Evolutionary conservation across 2,329 filamentous ascomycete species (phyloP), one percentile per base, ranked within the genome.

Genomic region (Exophiala sideris): DNA sequence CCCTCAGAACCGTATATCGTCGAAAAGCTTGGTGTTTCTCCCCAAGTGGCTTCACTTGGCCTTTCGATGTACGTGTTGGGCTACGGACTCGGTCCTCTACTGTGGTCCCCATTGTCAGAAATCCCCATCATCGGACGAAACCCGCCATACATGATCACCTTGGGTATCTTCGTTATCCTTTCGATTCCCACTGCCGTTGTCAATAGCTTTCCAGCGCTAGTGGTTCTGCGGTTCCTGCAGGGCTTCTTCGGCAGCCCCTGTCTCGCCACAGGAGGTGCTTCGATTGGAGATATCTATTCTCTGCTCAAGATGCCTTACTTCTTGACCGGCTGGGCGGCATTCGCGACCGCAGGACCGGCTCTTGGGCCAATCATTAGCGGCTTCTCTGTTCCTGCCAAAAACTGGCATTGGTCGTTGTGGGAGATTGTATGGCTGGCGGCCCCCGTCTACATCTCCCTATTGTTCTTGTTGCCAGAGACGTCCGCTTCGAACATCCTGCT

Each of bases 201-300:
- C 5, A 69, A 79, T 39, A 86, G 83, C 70, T 86, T 84, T 48
- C 70, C 80, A 0, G 83, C 84, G 0, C 73, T 89, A 11, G 76
- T 87, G 62, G 81, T 86, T 3, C 73, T 84, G 3, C 77, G 84
- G 1, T 86, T 86, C 68, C 68, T 87, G 3, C 80, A 82, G 59
- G 84, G 83, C 2, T 84, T 86, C 73, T 85, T 86, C 59, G 84
- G 84, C n/a, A 81, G 77, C 5, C 85, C 85, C 0, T 84, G 80
- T 66, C 70, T 88, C 8, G 84, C 84, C 0, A 86, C 78, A 6
- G 76, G 75, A 2, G 75, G 74, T 6, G 76, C 76, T 1, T 72
- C 68, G 11, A 70, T 76, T 46, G 66, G 67, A 20, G 75, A 77
- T 48, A 67, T 75, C 40, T 83, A 79, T 62, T 78, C 73, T 39